Base-by-base conservation (phyloP, 257 asterid species). In the Catharanthus roseus region DNA sequence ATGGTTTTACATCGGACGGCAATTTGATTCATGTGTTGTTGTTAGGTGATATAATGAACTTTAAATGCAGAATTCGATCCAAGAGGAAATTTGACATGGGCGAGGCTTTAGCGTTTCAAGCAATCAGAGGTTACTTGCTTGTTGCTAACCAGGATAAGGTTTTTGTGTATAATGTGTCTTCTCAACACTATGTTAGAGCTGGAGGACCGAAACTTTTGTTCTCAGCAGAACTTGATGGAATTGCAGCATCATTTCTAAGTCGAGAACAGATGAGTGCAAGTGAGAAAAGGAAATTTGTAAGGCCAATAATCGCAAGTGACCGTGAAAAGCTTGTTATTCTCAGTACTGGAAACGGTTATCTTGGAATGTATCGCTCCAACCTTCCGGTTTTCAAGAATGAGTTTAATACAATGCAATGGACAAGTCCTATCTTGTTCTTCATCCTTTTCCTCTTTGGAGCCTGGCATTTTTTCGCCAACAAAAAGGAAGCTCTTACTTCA, bases 391-490 rank as follows among this genome's bases (percentile, higher is more conserved):
- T 82, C 85, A 95, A 82, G 71, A 88, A 82, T 23, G 99, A 91
- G 83, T 87, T 95, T 75, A 89, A 85, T 75, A 85, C 90, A 73
- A 77, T 95, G 75, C 74, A 83, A 74, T 95, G 97, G 97, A 87
- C 97, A 0, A 87, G 93, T 36, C 99, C 99, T 0, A 96, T 95
- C 63, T 60, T 95, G 79, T 81, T 95, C 69, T 91, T 95, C 85
- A 73, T 95, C 58, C 73, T 91, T 9, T 91, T 95, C 87, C 95
- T 91, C 28, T 89, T 89, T 9, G 97, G 86, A 3, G 97, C 95
- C 1, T 95, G 89, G 86, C 97, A 95, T 71, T 91, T 91, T 60
- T 91, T 95, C 12, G 95, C 97, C 33, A 88, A 89, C 77, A 95
- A 91, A 84, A 95, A 91, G 82, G 99, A 91, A 51, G 95, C 92